Evolutionary conservation across 2,329 filamentous ascomycete genomes (phyloP).

Genomic region (Aspergillus sp.): DNA sequence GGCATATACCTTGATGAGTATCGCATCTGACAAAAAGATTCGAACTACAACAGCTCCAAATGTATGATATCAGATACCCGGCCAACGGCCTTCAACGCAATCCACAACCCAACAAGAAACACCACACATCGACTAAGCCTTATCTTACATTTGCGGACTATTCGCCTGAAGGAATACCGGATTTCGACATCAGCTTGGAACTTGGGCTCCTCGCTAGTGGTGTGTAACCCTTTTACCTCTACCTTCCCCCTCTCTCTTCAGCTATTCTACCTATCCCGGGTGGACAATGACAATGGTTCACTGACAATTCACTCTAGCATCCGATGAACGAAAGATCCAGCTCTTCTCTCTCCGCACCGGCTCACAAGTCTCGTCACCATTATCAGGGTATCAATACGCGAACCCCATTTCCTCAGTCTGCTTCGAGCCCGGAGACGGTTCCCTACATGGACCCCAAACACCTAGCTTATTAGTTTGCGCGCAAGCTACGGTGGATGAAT

Average conservation of each 20-base stretch:
- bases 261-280: background rate
- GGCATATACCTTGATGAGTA: background rate
- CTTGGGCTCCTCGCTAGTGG: slow-evolving; percentile 42
- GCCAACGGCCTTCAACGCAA: slow-evolving; percentile 29
- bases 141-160: slow-evolving; percentile 42
- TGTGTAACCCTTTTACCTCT: slow-evolving; percentile 19
- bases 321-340: slow-evolving; percentile 36
- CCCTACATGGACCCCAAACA: slow-evolving; percentile 28
- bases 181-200: slow-evolving; percentile 41
- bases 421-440: slow-evolving; percentile 35
- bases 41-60: slow-evolving; percentile 33
- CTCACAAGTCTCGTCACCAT: slow-evolving; percentile 31
- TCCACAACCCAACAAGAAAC: slow-evolving; percentile 29
- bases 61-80: slow-evolving; percentile 45
- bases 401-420: slow-evolving; percentile 31
- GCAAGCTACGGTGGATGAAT: slow-evolving; percentile 38
- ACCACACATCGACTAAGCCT: slow-evolving; percentile 34
- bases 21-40: background rate
- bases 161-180: slow-evolving; percentile 26
- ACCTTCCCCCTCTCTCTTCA: background rate
- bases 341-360: slow-evolving; percentile 43
- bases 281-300: no score
- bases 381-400: slow-evolving; percentile 28
- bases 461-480: slow-evolving; percentile 39
- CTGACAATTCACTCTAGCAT: slow-evolving; percentile 24